Evolutionary conservation across 2,329 filamentous ascomycete genomes (phyloP).

Genomic region (Nothomitra cinnamomea): DNA sequence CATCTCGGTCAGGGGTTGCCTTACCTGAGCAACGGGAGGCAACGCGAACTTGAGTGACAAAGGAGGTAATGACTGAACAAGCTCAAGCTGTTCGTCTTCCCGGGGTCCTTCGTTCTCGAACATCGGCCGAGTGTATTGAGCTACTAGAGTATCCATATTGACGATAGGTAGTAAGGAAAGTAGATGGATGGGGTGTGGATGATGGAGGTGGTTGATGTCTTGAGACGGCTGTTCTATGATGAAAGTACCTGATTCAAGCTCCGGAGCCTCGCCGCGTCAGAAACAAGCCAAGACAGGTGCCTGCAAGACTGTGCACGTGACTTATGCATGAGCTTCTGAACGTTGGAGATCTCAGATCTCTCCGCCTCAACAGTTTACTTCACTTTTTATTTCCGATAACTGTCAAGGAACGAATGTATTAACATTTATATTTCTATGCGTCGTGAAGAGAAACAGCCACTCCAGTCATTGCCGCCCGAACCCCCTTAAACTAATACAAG

Average conservation of each 20-base stretch:
- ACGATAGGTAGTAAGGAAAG: neutral
- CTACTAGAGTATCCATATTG: slow-evolving; percentile 80
- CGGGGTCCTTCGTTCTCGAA: slow-evolving; percentile 49
- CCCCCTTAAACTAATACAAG: too few species aligned
- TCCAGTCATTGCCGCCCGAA: too few species aligned
- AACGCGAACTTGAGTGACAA: slow-evolving; percentile 89
- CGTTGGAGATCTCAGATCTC: neutral
- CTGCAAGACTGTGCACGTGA: slow-evolving; percentile 4
- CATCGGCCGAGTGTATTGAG: slow-evolving; percentile 71
- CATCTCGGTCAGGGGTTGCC: slow-evolving; percentile 17
- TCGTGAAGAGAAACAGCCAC: too few species aligned
- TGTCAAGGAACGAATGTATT: too few species aligned
- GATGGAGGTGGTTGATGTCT: neutral
- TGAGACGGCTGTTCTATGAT: neutral
- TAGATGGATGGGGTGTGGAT: slow-evolving; percentile 1
- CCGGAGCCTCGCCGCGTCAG: slow-evolving; percentile 6
- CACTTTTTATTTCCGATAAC: neutral
- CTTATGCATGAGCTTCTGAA: neutral
- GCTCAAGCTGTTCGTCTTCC: slow-evolving; percentile 57
- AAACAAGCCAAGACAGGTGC: slow-evolving; percentile 1
- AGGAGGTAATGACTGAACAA: slow-evolving; percentile 51
- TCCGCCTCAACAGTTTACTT: neutral
- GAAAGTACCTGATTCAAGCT: neutral
- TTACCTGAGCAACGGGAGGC: slow-evolving; percentile 77
- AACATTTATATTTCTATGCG: too few species aligned